Conservation (phyloP, 2,329 filamentous ascomycete species). For the Phaeomoniella chlamydospora region DNA sequence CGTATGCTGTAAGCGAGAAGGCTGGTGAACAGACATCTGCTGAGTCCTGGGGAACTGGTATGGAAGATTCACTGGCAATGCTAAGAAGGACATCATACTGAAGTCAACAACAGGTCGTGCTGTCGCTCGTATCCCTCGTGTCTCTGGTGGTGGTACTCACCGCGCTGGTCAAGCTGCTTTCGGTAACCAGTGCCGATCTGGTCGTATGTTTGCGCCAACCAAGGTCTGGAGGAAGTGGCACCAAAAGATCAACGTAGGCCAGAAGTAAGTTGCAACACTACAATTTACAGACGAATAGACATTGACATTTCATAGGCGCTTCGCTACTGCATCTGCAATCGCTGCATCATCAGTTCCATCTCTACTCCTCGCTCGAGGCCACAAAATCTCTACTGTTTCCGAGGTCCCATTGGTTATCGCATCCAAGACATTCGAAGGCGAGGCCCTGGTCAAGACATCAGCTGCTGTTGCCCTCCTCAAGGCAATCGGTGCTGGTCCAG, state of each 20-base stretch:
- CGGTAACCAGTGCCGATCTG: conserved; percentile 99
- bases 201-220: conserved; percentile 99
- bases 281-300: too few relatives aligned
- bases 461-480: conserved; percentile 76
- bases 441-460: conserved; percentile 74
- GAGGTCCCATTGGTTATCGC: conserved; percentile 96
- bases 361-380: conserved; percentile 90
- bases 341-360: conserved; percentile 91
- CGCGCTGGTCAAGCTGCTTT: conserved; percentile 99
- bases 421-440: conserved; percentile 72
- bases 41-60: conserved; percentile 99
- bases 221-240: conserved; percentile 99
- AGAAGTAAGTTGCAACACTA: conserved; percentile 88
- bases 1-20: conserved; percentile 99
- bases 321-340: conserved; percentile 92
- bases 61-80: conserved; percentile 29
- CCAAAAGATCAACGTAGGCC: conserved; percentile 98
- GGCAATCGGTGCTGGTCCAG: conserved; percentile 76
- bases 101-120: conserved; percentile 59
- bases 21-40: conserved; percentile 99
- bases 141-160: conserved; percentile 99
- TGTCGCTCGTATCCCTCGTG: conserved; percentile 99
- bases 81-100: conserved; percentile 5
- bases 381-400: conserved; percentile 81
- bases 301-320: conserved; percentile 48